Evolutionary conservation across 345 rosid species (phyloP).

Genomic region (Dipteronia dyeriana): DNA sequence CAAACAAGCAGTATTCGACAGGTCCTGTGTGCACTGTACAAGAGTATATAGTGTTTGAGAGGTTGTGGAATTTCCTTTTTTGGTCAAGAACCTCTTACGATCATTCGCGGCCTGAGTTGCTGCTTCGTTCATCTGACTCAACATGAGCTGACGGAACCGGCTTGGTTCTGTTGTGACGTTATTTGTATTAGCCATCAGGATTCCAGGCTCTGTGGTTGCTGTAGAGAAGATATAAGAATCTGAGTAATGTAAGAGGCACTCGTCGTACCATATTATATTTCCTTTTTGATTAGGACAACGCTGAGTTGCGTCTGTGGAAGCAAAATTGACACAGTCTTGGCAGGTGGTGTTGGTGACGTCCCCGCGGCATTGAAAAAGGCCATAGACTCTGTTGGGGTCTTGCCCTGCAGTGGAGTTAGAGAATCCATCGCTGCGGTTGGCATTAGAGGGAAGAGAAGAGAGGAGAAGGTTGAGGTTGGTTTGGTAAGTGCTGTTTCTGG

Average conservation of each 20-base stretch:
- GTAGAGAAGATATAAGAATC: constrained; percentile 23
- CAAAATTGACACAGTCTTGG: constrained; percentile 32
- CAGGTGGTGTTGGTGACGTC: constrained; percentile 31
- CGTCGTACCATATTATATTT: constrained; percentile 42
- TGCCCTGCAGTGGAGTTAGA: constrained; percentile 40
- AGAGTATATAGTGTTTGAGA: constrained; percentile 11
- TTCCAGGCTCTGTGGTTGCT: not conserved
- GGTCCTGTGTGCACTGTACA: constrained; percentile 34
- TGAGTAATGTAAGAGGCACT: constrained; percentile 45
- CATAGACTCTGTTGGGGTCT: constrained; percentile 24
- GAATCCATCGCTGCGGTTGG: constrained; percentile 31
- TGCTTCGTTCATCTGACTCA: not conserved
- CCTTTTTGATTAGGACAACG: constrained; percentile 33
- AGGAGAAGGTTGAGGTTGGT: constrained; percentile 45
- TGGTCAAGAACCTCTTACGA: constrained; percentile 13
- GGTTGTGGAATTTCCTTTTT: not conserved
- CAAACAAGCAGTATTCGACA: constrained; percentile 7
- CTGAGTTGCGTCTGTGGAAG: constrained; percentile 14
- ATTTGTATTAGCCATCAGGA: fast-evolving
- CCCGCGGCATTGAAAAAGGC: constrained; percentile 44
- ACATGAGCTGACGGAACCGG: not conserved
- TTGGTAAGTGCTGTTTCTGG: constrained; percentile 37
- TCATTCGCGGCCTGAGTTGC: not conserved
- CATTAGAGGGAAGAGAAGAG: constrained; percentile 34
- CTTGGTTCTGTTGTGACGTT: not conserved